These are phyloP conservation scores for Aureobasidium sp. DNA, from an alignment of 2,329 filamentous ascomycete species.

Conservation along the genomic window DNA sequence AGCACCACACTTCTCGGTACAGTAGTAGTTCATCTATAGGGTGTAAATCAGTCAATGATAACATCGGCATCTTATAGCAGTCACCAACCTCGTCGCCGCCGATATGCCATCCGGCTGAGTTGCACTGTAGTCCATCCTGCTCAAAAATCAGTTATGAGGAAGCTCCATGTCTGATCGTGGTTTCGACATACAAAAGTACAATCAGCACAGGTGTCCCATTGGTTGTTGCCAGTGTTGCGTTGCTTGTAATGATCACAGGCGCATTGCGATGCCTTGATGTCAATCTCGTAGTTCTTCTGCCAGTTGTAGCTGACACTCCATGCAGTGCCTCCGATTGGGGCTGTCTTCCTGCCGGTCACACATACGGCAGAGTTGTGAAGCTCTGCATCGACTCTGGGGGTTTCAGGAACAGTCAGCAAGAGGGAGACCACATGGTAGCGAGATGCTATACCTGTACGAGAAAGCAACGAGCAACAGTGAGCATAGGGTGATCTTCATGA, in stretches of 20 bases:
- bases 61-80: too few relatives aligned
- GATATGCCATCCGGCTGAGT: background rate
- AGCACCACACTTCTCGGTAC: background rate
- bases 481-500: background rate
- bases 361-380: background rate
- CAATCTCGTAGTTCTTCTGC: background rate
- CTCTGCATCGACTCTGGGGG: background rate
- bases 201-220: background rate
- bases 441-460: background rate
- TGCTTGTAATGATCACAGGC: background rate
- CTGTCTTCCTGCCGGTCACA: background rate
- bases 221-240: background rate
- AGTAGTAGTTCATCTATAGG: conserved; percentile 4
- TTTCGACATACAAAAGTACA: background rate
- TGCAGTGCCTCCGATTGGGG: background rate
- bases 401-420: background rate
- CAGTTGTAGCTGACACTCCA: background rate
- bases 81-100: background rate
- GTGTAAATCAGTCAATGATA: too few relatives aligned
- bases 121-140: background rate
- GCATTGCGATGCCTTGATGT: background rate
- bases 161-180: too few relatives aligned
- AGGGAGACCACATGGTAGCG: too few relatives aligned
- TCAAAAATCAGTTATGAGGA: too few relatives aligned
- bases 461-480: background rate